Evolutionary conservation across 495 filamentous ascomycete genomes (phyloP), one percentile per base, ranked within the genome.

Genomic region (Aspergillus kassunensis): DNA sequence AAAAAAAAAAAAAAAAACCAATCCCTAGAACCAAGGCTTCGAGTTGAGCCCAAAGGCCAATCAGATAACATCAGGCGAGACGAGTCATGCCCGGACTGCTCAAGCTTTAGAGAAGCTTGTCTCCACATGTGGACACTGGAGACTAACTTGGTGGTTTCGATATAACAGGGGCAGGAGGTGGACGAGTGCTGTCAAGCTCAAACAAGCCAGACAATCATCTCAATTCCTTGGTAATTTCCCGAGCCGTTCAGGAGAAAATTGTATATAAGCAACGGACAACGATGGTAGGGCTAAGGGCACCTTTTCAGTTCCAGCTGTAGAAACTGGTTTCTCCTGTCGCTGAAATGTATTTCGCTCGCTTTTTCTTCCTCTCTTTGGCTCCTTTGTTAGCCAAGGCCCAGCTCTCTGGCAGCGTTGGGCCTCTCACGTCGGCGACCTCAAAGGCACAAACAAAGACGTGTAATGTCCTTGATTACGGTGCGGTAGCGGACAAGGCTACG

Each of bases 381-480:
- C 44, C 44, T 3, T 36, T 48, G 44, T 25, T 36, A 15, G 44
- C 27, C 44, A 48, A 37, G 19, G 5, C 31, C 19, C 44, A 48
- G 27, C 44, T 48, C 44, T 48, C 44, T 25, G 44, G 44, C 19
- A 48, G 44, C 33, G 70, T 77, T n/a, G 76, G 73, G 13, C 74
- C 73, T 20, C 61, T 65, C 24, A 77, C 76, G 18, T 62, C 64
- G 24, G 59, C 53, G 42, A 49, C 59, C 4, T 51, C 56, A 21
- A 73, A 74, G 49, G 55, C 57, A 18, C 54, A 46, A 47, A 56
- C 55, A 20, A 74, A 73, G 31, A 63, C 65, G 20, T 79, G 77
- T 57, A 76, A 73, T 42, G 73, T 80, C 23, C 66, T 78, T 33
- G 59, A 80, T 49, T 79, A 80, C 51, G 78, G 76, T 12, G 77